These are phyloP conservation scores for Xylariaceae sp. DNA, from an alignment of 2,329 filamentous ascomycete genomes.

Conservation along the genomic window DNA sequence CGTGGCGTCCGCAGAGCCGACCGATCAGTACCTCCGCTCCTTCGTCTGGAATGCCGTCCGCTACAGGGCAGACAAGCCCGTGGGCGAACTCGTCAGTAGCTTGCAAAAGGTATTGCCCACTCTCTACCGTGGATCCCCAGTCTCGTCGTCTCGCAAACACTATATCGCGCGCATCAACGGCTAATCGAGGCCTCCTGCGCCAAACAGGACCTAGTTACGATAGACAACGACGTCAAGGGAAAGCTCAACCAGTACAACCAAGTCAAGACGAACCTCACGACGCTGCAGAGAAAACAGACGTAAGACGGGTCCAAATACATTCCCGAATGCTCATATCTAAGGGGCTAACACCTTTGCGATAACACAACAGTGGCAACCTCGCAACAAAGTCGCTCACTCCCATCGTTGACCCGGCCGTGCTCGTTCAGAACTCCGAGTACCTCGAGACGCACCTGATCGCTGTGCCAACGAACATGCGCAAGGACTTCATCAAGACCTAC, in stretches of 20 bases:
- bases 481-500: conserved; percentile 85
- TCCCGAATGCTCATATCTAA: not conserved
- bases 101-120: conserved; percentile 67
- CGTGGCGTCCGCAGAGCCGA: conserved; percentile 63
- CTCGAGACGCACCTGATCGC: conserved; percentile 93
- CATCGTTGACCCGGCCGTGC: conserved; percentile 72
- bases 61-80: conserved; percentile 86
- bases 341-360: conserved; percentile 9
- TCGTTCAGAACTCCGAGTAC: conserved; percentile 90
- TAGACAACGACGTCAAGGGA: conserved; percentile 91
- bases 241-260: conserved; percentile 95
- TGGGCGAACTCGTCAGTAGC: conserved; percentile 79
- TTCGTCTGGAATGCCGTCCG: conserved; percentile 98
- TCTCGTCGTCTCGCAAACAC: not conserved
- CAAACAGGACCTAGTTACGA: conserved; percentile 72
- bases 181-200: conserved; percentile 13
- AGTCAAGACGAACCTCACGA: conserved; percentile 76
- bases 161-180: not conserved
- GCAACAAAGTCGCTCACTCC: conserved; percentile 89
- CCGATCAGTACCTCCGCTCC: conserved; percentile 81
- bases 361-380: conserved; percentile 68
- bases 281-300: conserved; percentile 84
- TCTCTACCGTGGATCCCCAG: not conserved
- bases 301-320: conserved; percentile 38
- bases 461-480: conserved; percentile 71